Conservation (phyloP, 2,329 filamentous ascomycete species). For the Botryosphaeria dothidea region DNA sequence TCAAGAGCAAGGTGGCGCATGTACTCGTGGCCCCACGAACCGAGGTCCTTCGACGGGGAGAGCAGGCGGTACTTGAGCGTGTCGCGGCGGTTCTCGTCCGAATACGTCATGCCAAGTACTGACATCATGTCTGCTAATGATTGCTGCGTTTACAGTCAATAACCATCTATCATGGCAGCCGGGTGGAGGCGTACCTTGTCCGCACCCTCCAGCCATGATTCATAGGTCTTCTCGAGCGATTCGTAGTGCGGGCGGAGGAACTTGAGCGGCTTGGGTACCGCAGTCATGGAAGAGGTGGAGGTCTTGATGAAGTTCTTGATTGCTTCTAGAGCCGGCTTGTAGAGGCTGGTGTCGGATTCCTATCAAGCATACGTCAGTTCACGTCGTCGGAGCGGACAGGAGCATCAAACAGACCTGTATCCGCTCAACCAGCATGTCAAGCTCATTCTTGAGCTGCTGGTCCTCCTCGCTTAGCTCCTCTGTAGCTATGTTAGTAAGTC, state of each 20-base stretch:
- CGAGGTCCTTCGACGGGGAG: slow-evolving; percentile 86
- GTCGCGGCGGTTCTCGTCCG: slow-evolving; percentile 92
- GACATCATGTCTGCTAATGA: slow-evolving; percentile 93
- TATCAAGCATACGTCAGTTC: slow-evolving; percentile 3
- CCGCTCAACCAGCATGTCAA: slow-evolving; percentile 96
- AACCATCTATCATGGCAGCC: neutral
- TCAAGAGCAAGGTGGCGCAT: slow-evolving; percentile 92
- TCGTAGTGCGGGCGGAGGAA: slow-evolving; percentile 97
- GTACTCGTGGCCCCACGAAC: slow-evolving; percentile 98
- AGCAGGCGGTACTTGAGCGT: slow-evolving; percentile 94
- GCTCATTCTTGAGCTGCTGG: slow-evolving; percentile 95
- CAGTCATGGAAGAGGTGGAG: slow-evolving; percentile 98
- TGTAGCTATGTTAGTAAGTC: slow-evolving; percentile 29
- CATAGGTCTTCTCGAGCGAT: slow-evolving; percentile 81
- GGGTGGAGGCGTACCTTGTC: slow-evolving; percentile 65
- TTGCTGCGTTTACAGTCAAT: slow-evolving; percentile 46
- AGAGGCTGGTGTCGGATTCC: slow-evolving; percentile 85
- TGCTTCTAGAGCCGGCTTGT: slow-evolving; percentile 88
- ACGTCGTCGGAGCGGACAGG: neutral
- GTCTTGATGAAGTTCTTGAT: slow-evolving; percentile 99
- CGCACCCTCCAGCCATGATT: slow-evolving; percentile 79
- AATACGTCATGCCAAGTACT: slow-evolving; percentile 98
- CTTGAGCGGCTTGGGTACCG: slow-evolving; percentile 96
- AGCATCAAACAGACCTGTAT: slow-evolving; percentile 65
- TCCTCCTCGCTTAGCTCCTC: slow-evolving; percentile 98